A percentile compares a stretch with the other conserved stretches of the same genome.
phyloP scores from a whole-genome alignment of 345 rosid species.

The Cardamine resedifolia region DNA sequence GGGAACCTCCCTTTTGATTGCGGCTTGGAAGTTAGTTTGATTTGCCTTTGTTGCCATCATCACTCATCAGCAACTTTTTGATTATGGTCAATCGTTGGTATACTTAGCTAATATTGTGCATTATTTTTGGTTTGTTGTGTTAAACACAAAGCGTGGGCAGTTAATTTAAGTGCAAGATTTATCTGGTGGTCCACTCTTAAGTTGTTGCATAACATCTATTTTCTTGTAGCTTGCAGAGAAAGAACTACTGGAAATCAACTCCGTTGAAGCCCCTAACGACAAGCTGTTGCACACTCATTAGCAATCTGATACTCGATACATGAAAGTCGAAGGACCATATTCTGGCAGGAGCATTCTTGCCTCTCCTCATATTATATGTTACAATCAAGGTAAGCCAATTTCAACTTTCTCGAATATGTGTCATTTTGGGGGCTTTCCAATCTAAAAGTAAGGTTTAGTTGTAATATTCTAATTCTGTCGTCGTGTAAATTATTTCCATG shows the following conservation, averaged over 20 bases:
- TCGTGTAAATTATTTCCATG: neutral
- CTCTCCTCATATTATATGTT: slow-evolving; percentile 55
- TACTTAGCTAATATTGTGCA: slow-evolving; percentile 3
- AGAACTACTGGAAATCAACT: slow-evolving; percentile 50
- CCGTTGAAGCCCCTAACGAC: slow-evolving; percentile 50
- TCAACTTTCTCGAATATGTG: neutral
- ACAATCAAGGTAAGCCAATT: slow-evolving; percentile 58
- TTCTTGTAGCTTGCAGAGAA: slow-evolving; percentile 61
- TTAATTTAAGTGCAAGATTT: neutral
- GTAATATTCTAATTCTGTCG: neutral
- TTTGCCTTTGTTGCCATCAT: neutral
- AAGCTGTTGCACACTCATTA: slow-evolving; percentile 60
- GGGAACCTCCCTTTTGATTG: slow-evolving; percentile 56
- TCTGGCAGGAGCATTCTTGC: slow-evolving; percentile 59
- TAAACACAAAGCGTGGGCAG: neutral
- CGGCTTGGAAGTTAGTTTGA: slow-evolving; percentile 46
- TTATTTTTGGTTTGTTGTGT: neutral
- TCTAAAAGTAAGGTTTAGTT: neutral
- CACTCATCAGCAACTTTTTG: too few relatives aligned
- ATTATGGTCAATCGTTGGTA: slow-evolving; percentile 70
- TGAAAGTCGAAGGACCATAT: slow-evolving; percentile 49
- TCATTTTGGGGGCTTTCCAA: neutral
- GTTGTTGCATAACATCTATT: neutral
- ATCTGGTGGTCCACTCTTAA: neutral
- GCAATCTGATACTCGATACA: slow-evolving; percentile 57